phyloP scores from a whole-genome alignment of 768 basidiomycete genomes.

The Pleurotus citrinopileatus region DNA sequence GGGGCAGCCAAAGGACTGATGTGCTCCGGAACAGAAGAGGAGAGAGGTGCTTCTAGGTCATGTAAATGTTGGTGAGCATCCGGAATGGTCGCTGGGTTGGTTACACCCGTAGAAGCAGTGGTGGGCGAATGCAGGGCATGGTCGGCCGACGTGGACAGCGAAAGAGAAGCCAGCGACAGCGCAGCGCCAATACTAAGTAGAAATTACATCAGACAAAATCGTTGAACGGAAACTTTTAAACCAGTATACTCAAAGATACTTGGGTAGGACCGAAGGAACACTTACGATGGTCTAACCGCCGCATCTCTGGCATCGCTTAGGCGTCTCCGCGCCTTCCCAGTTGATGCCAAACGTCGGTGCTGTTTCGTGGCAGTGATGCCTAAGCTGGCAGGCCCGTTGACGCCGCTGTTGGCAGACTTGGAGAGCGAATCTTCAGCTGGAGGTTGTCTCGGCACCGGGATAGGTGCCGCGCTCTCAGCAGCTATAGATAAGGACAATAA shows the following conservation, averaged over 20 bases:
- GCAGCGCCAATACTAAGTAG: slow-evolving; percentile 31
- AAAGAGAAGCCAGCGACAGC: slow-evolving; percentile 43
- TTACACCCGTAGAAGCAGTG: slow-evolving; percentile 21
- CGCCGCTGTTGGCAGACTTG: slow-evolving; percentile 9
- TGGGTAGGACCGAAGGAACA: too few species aligned
- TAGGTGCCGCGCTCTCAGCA: slow-evolving; percentile 48
- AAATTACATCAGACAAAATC: too few species aligned
- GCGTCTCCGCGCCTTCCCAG: slow-evolving; percentile 66
- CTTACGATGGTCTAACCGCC: slow-evolving; percentile 70
- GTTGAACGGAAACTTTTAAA: too few species aligned
- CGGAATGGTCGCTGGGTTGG: slow-evolving; percentile 32
- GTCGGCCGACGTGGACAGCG: slow-evolving; percentile 30
- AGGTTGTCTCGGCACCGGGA: slow-evolving; percentile 28
- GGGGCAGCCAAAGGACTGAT: slow-evolving; percentile 11
- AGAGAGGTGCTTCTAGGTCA: not conserved
- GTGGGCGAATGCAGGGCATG: slow-evolving; percentile 15
- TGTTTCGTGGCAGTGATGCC: slow-evolving; percentile 36
- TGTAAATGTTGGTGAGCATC: not conserved
- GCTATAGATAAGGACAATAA: slow-evolving; percentile 69
- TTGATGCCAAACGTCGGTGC: slow-evolving; percentile 70
- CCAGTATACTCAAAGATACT: too few species aligned
- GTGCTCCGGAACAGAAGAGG: slow-evolving; percentile 13
- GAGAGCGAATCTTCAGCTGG: slow-evolving; percentile 14
- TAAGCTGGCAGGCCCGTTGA: slow-evolving; percentile 21
- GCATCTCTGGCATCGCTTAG: slow-evolving; percentile 81